phyloP scores from a whole-genome alignment of 192 early-diverging fungal genomes.

The Gorgonomyces haynaldii region DNA sequence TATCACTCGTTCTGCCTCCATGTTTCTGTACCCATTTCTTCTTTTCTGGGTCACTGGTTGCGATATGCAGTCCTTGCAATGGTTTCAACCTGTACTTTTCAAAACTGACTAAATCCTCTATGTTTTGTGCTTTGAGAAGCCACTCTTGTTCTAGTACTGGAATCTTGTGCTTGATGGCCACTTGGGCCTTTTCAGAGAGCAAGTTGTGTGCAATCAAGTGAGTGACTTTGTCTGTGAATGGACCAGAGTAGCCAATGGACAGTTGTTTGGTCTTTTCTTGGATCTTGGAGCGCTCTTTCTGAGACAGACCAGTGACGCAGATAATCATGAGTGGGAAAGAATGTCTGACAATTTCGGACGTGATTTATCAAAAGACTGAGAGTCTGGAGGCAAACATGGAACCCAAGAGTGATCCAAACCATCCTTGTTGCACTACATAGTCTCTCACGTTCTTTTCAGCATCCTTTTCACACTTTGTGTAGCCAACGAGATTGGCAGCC shows the following conservation, averaged over 20 bases:
- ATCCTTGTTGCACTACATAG: too few relatives aligned
- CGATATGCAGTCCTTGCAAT: too few relatives aligned
- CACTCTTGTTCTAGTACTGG: background rate
- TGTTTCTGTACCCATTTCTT: too few relatives aligned
- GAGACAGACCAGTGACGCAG: too few relatives aligned
- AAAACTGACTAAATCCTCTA: background rate
- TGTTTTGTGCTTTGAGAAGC: background rate
- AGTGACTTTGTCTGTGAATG: background rate
- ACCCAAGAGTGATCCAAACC: too few relatives aligned
- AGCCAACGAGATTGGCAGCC: conserved; percentile 87
- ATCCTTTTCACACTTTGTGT: conserved; percentile 88
- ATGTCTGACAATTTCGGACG: too few relatives aligned
- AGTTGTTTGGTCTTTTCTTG: conserved; percentile 1
- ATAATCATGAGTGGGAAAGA: too few relatives aligned
- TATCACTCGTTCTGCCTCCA: too few relatives aligned
- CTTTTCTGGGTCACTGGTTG: too few relatives aligned
- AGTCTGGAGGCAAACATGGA: too few relatives aligned
- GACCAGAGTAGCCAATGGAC: conserved; percentile 1
- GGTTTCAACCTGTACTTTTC: too few relatives aligned
- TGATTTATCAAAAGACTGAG: too few relatives aligned
- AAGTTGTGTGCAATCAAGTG: conserved; percentile 1
- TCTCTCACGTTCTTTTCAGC: background rate
- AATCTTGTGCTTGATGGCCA: background rate
- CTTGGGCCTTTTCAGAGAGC: background rate
- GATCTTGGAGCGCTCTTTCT: background rate